Evolutionary conservation across 805 yeast species (phyloP).

Genomic region (Candida jianshihensis): DNA sequence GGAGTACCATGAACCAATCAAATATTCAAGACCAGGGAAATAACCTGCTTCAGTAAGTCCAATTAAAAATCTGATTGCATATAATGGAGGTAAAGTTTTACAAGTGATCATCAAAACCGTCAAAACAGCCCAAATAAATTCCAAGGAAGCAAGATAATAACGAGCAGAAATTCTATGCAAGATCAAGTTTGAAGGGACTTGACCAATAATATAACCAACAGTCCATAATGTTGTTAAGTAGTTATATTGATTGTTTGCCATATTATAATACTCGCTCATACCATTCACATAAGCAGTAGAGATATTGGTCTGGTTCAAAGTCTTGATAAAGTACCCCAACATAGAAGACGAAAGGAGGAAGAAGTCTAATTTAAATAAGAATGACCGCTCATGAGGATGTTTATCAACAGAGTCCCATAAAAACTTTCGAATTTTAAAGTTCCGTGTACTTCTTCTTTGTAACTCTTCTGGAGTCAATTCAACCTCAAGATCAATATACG

Average conservation of each 20-base stretch:
- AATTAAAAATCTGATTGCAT: conserved; percentile 27
- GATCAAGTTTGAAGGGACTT: conserved; percentile 35
- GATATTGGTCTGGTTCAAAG: conserved; percentile 34
- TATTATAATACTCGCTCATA: conserved; percentile 33
- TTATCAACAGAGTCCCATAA: conserved; percentile 27
- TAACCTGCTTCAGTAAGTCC: conserved; percentile 39
- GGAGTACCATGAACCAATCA: conserved; percentile 29
- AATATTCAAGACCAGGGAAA: conserved; percentile 38
- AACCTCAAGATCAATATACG: background rate
- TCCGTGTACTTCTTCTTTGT: background rate
- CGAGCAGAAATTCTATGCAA: conserved; percentile 34
- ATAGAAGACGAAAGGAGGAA: conserved; percentile 34
- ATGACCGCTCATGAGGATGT: conserved; percentile 26
- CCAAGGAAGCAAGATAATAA: conserved; percentile 34
- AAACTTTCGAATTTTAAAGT: conserved; percentile 3
- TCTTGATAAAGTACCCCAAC: conserved; percentile 38
- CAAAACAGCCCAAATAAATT: conserved; percentile 34
- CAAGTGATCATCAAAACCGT: conserved; percentile 27
- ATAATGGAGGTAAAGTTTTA: conserved; percentile 17
- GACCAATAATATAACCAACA: conserved; percentile 43
- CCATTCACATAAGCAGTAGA: conserved; percentile 42
- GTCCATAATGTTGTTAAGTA: conserved; percentile 37
- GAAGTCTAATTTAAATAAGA: conserved; percentile 28
- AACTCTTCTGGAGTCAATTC: background rate
- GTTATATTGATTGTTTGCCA: conserved; percentile 35